Base-by-base conservation (phyloP, 805 yeast genomes). In the Yarrowia deformans region DNA sequence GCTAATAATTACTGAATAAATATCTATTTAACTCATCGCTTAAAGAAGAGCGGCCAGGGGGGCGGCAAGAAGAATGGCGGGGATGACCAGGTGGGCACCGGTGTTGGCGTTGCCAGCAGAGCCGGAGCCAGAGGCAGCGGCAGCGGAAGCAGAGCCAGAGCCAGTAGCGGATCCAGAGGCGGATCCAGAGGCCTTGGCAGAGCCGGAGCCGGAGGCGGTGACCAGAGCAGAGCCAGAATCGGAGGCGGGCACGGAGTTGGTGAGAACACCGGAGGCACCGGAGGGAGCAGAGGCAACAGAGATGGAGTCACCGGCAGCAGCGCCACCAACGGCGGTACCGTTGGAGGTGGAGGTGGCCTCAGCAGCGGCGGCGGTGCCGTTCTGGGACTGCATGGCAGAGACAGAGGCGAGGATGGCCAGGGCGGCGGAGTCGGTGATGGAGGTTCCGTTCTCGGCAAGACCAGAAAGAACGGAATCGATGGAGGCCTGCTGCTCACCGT, bases 231-330 rank as follows among this genome's bases (percentile, higher is more conserved):
- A 54, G 42, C 58, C 58, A 54, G 61, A 55, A 37, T 56, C 63
- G n/a, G 63, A 56, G 54, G 67, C 67, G 19, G 67, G 67, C 16
- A 60, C 67, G 19, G 67, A 60, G 54, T 60, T 60, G 54, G 67
- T 45, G 29, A 60, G 67, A 14, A 60, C 54, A 8, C 67, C 67
- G 37, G 63, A 56, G 5, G 63, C 63, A 8, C 63, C 63, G 34
- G 63, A 56, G 48, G 63, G 63, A 42, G 63, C 63, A 56, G 63
- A 56, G 48, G 48, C 63, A 5, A 56, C 63, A 8, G 63, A 56
- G 48, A 56, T 56, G 63, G 63, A 40, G 39, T 40, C 63, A 16
- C 45, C 61, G 18, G 43, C 45, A 19, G 45, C 60, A 2, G 43
- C 49, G 16, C 37, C 46, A 55, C 39, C 64, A 34, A 6, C 49